Evolutionary conservation across 2,329 filamentous ascomycete species (phyloP).

Genomic region (Colletotrichum orchidophilum): DNA sequence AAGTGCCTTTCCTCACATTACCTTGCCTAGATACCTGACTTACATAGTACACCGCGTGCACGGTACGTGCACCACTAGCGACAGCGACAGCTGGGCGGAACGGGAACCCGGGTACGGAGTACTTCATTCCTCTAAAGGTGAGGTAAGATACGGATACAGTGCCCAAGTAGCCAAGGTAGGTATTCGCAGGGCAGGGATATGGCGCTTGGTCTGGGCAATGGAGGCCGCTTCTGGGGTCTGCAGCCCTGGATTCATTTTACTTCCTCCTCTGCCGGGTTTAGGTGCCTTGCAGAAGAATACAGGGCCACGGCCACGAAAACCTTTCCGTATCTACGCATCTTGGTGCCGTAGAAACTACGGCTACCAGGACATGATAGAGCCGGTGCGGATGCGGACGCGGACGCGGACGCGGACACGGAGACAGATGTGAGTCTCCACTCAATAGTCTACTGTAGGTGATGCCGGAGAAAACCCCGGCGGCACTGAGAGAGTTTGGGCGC

Average conservation of each 20-base stretch:
- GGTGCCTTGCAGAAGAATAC: not conserved
- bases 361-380: not conserved
- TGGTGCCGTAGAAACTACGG: too few species aligned
- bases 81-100: too few species aligned
- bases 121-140: not conserved
- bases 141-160: not conserved
- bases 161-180: too few species aligned
- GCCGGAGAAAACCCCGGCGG: too few species aligned
- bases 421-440: not conserved
- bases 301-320: too few species aligned
- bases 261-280: not conserved
- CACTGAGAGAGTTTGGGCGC: not conserved
- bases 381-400: not conserved
- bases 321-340: not conserved
- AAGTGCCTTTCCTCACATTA: not conserved
- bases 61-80: not conserved
- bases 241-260: not conserved
- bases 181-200: not conserved
- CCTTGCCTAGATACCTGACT: too few species aligned
- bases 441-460: not conserved
- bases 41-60: too few species aligned
- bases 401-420: not conserved
- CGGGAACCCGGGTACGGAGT: too few species aligned
- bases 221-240: not conserved
- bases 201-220: not conserved